Evolutionary conservation across 2,329 filamentous ascomycete genomes (phyloP), one percentile per base, ranked within the genome.

Genomic region (Beauveria rudraprayagi): DNA sequence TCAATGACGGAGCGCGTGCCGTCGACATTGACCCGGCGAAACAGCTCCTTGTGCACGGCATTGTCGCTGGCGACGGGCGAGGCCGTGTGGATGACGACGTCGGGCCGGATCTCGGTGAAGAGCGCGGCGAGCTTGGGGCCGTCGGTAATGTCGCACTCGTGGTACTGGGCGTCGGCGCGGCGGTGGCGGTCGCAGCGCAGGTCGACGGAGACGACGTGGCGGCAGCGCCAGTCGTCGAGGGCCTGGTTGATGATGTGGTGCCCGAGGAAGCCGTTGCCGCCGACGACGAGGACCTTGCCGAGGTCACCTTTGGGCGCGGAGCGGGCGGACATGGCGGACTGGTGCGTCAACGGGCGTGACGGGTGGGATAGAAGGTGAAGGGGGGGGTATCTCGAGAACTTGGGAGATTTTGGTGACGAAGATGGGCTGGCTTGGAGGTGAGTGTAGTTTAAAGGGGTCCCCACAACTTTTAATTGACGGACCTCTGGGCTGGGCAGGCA

Each of bases 1-100:
- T 87, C 84, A 60, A 97, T 78, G 54, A 97, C 83, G 66, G 88
- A 86, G 65, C 80, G 80, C 16, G 94, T 97, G 56, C 93, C 93
- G 56, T 91, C 87, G 57, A 96, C 87, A 73, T 97, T 99, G 71
- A 97, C 89, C 72, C 86, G 87, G 68, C 84, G 84, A 72, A 94
- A 88, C 41, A 90, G 75, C 19, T 83, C 80, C 65, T 87, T 79
- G 68, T 80, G 74, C 69, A 82, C 74, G 69, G 77, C 75, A 72
- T 79, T 69, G 69, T 73, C 73, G 75, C 82, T 77, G 71, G 78
- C 80, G 26, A 80, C 74, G 44, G 90, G 90, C 40, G 87, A 90
- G 22, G 93, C 94, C 2, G 92, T 96, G 75, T 99, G 93, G 69
- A 97, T 88, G 56, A 99, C 91, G 16, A 95, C 84, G 70, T 92